phyloP scores from a whole-genome alignment of 257 asterid species.

The Sherardia arvensis region DNA sequence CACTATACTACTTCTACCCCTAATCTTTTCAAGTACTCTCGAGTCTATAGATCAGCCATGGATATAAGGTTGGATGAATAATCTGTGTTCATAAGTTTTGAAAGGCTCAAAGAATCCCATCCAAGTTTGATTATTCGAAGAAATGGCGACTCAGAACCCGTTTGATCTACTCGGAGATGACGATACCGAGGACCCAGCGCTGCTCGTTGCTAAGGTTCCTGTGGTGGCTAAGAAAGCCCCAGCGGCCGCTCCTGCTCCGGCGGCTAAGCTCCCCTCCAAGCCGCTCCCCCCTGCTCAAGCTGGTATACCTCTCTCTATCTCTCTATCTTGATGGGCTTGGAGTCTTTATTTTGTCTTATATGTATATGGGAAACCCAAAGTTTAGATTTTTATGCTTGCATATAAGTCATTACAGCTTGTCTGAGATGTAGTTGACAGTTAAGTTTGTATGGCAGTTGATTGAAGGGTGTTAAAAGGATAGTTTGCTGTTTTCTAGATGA shows the following conservation, averaged over 20 bases:
- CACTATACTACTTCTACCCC: constrained; percentile 2
- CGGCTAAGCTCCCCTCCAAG: constrained; percentile 63
- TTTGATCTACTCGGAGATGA: constrained; percentile 82
- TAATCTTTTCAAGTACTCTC: neutral
- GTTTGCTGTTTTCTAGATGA: neutral
- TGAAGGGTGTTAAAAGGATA: neutral
- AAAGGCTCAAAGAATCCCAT: neutral
- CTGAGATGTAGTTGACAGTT: neutral
- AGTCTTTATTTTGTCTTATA: neutral
- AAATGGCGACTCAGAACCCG: constrained; percentile 77
- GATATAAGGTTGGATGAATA: constrained; percentile 14
- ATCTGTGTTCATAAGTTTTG: neutral
- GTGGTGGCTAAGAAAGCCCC: constrained; percentile 42
- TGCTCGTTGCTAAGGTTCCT: constrained; percentile 47
- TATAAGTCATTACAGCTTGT: neutral
- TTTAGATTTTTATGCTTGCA: neutral
- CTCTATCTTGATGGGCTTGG: neutral
- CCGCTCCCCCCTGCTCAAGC: constrained; percentile 76
- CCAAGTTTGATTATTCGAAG: constrained; percentile 15
- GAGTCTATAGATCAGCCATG: constrained; percentile 15
- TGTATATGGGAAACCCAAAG: no score
- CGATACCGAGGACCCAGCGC: constrained; percentile 57
- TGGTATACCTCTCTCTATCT: constrained; percentile 26
- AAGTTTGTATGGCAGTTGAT: neutral
- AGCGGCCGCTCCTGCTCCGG: constrained; percentile 25